These are phyloP conservation scores for Microascus cirrosus DNA, from an alignment of 2,329 filamentous ascomycete species.

Conservation along the genomic window DNA sequence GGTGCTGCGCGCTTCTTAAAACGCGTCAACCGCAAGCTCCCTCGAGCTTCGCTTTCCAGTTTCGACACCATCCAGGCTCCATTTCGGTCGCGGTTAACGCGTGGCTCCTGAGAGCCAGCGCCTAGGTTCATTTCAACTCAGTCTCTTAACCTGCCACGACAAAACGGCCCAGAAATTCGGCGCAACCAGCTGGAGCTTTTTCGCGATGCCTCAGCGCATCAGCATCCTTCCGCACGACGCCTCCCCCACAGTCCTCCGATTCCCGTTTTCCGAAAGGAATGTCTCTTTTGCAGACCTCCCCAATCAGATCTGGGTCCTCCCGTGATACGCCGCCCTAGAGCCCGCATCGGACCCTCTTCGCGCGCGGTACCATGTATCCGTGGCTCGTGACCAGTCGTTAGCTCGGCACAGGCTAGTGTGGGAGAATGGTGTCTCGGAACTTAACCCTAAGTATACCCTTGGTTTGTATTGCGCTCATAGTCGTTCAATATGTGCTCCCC, in stretches of 20 bases:
- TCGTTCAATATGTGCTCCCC: slow-evolving; percentile 32
- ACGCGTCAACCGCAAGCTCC: background rate
- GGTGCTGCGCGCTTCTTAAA: background rate
- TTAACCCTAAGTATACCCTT: slow-evolving; percentile 87
- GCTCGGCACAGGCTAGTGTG: slow-evolving; percentile 34
- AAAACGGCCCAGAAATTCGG: background rate
- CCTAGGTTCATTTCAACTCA: background rate
- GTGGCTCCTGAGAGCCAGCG: background rate
- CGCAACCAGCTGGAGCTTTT: background rate
- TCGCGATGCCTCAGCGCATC: background rate
- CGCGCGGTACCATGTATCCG: slow-evolving; percentile 1
- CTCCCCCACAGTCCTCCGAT: slow-evolving; percentile 72
- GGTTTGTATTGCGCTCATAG: slow-evolving; percentile 60
- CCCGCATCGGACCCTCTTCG: slow-evolving; percentile 39
- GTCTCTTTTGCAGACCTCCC: slow-evolving; percentile 35
- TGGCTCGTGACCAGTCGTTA: background rate
- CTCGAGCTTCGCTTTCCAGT: background rate
- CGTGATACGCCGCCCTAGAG: slow-evolving; percentile 47
- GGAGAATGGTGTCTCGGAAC: slow-evolving; percentile 70
- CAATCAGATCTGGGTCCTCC: slow-evolving; percentile 21
- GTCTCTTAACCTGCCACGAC: background rate
- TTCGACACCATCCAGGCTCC: background rate
- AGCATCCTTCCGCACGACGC: slow-evolving; percentile 45
- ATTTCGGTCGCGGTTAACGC: background rate
- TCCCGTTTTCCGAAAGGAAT: slow-evolving; percentile 60